A percentile compares a stretch with the other conserved stretches of the same genome.
phyloP scores from a whole-genome alignment of 2,329 filamentous ascomycete species.

The Acephala macrosclerotiorum region DNA sequence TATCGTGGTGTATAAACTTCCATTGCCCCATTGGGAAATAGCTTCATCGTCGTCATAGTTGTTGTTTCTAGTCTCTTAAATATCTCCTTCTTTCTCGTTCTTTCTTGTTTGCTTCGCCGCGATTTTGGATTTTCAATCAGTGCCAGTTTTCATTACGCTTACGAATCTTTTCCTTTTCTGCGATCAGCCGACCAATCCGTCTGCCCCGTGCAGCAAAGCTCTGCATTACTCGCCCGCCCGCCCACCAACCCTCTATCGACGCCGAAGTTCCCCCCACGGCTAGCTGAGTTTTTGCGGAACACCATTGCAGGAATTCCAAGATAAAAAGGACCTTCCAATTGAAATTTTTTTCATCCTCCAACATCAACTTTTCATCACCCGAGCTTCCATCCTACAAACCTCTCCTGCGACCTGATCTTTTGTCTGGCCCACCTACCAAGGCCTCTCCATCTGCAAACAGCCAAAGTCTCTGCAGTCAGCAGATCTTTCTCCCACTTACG shows the following conservation, averaged over 20 bases:
- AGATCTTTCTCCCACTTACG: conserved; percentile 11
- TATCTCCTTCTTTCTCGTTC: conserved; percentile 26
- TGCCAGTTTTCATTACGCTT: conserved; percentile 24
- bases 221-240: conserved; percentile 27
- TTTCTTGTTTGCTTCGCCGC: conserved; percentile 17
- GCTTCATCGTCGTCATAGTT: conserved; percentile 27
- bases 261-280: conserved; percentile 28
- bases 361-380: conserved; percentile 4
- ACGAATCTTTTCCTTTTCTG: conserved; percentile 31
- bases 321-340: conserved; percentile 6
- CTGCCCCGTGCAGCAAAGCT: conserved; percentile 35
- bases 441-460: conserved; percentile 15
- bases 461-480: conserved; percentile 16
- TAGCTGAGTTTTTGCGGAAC: conserved; percentile 17
- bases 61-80: conserved; percentile 12
- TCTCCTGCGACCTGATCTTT: conserved; percentile 29
- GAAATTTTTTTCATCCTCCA: conserved; percentile 7
- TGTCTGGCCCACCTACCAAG: conserved; percentile 19
- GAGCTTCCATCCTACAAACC: conserved; percentile 21
- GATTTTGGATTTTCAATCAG: conserved; percentile 26
- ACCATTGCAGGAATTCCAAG: conserved; percentile 15
- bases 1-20: conserved; percentile 30
- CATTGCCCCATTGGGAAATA: conserved; percentile 34
- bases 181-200: conserved; percentile 33
- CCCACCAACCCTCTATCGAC: conserved; percentile 22